A percentile compares a stretch with the other conserved stretches of the same genome.
phyloP scores from a whole-genome alignment of 768 basidiomycete species.

The Suillus decipiens region DNA sequence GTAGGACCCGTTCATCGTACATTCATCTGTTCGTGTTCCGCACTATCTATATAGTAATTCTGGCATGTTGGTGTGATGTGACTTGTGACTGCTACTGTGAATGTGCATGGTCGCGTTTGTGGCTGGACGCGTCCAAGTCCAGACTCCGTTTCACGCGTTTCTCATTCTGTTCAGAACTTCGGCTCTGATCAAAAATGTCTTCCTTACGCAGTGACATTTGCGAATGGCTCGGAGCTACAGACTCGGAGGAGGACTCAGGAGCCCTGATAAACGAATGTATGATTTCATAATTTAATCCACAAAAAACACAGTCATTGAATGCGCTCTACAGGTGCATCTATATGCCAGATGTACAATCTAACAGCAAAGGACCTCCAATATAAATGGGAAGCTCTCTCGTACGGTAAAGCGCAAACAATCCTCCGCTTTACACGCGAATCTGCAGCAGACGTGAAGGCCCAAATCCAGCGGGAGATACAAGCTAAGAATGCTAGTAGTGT shows the following conservation, averaged over 20 bases:
- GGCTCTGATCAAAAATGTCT: slow-evolving; percentile 23
- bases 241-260: slow-evolving; percentile 37
- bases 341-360: slow-evolving; percentile 66
- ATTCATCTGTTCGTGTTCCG: slow-evolving; percentile 17
- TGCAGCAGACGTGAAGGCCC: slow-evolving; percentile 43
- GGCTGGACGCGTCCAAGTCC: slow-evolving; percentile 3
- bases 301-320: slow-evolving; percentile 11
- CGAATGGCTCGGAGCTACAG: slow-evolving; percentile 27
- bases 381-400: slow-evolving; percentile 65
- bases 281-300: slow-evolving; percentile 17
- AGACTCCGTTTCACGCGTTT: background rate
- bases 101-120: background rate
- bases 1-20: slow-evolving; percentile 21
- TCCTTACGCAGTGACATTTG: slow-evolving; percentile 24
- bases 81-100: background rate
- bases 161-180: background rate
- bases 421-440: slow-evolving; percentile 51
- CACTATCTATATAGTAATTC: slow-evolving; percentile 7
- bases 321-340: slow-evolving; percentile 49
- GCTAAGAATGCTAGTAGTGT: slow-evolving; percentile 30
- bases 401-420: slow-evolving; percentile 30
- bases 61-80: background rate
- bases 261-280: slow-evolving; percentile 55
- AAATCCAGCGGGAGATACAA: slow-evolving; percentile 45
- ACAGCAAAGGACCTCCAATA: slow-evolving; percentile 54